phyloP scores from a whole-genome alignment of 176 grass and related monocot species.

The Aechmea fasciata region DNA sequence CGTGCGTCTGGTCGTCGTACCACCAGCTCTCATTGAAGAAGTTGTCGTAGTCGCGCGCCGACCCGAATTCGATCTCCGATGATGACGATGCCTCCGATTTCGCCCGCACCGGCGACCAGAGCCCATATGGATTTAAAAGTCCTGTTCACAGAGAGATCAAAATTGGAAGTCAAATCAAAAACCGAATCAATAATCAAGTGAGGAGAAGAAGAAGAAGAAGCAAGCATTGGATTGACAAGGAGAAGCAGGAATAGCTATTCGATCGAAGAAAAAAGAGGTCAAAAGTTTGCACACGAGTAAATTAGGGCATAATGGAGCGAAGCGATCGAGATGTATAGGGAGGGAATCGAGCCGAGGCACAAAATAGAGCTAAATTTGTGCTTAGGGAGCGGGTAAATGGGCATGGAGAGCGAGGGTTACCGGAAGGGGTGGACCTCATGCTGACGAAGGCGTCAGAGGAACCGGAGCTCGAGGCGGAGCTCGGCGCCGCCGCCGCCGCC shows the following conservation, averaged over 20 bases:
- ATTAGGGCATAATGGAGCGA: too few relatives aligned
- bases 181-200: too few relatives aligned
- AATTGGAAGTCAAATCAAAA: background rate
- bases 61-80: conserved; percentile 80
- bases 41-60: conserved; percentile 65
- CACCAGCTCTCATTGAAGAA: conserved; percentile 76
- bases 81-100: conserved; percentile 53
- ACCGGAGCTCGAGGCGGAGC: conserved; percentile 40
- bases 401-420: conserved; percentile 18
- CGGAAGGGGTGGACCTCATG: conserved; percentile 68
- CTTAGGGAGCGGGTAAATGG: background rate
- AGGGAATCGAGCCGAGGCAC: background rate
- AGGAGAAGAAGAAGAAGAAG: too few relatives aligned
- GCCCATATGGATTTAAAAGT: conserved; percentile 71
- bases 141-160: conserved; percentile 28
- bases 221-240: too few relatives aligned
- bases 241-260: too few relatives aligned
- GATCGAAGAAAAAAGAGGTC: too few relatives aligned
- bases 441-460: conserved; percentile 89
- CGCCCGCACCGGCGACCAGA: conserved; percentile 56
- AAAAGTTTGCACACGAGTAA: too few relatives aligned
- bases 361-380: background rate
- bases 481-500: conserved; percentile 20
- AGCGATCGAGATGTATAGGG: too few relatives aligned
- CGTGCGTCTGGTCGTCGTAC: conserved; percentile 39